phyloP scores from a whole-genome alignment of 2,329 filamentous ascomycete species.

The Ophiobolus disseminans region DNA sequence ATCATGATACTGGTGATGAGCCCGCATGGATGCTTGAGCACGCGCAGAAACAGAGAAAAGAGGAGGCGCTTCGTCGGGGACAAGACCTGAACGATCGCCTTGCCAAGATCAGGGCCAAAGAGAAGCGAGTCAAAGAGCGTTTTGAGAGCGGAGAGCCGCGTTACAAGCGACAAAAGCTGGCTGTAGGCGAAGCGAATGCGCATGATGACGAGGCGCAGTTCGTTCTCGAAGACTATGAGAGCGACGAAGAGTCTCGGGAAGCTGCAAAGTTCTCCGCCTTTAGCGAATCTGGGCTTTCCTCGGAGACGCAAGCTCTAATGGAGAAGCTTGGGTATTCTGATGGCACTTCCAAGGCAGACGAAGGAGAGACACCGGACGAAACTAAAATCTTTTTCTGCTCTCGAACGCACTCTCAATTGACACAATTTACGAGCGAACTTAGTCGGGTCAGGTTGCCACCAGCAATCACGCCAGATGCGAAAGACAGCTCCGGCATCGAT shows the following conservation, averaged over 20 bases:
- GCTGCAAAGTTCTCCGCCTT: constrained; percentile 25
- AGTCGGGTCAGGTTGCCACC: constrained; percentile 78
- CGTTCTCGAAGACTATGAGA: constrained; percentile 76
- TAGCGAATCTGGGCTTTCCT: constrained; percentile 65
- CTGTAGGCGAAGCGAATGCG: constrained; percentile 8
- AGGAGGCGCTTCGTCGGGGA: constrained; percentile 70
- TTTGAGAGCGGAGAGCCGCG: constrained; percentile 56
- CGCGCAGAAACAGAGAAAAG: constrained; percentile 71
- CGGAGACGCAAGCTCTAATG: constrained; percentile 77
- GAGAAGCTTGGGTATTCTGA: constrained; percentile 59
- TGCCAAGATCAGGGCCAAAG: constrained; percentile 65
- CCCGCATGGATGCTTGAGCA: constrained; percentile 86
- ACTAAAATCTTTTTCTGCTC: constrained; percentile 92
- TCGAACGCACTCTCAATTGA: constrained; percentile 88
- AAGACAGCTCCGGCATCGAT: constrained; percentile 18
- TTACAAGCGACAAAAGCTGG: constrained; percentile 53
- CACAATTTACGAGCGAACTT: constrained; percentile 85
- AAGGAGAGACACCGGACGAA: constrained; percentile 65
- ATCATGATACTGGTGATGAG: constrained; percentile 67
- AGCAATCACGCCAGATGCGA: constrained; percentile 58
- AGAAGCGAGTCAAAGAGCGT: constrained; percentile 65
- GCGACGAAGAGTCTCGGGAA: constrained; percentile 59
- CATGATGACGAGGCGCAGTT: constrained; percentile 69
- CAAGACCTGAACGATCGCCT: constrained; percentile 78
- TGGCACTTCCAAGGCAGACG: constrained; percentile 52